Percentiles rank a stretch among this genome's conserved stretches.
phyloP scores from a whole-genome alignment of 75 land plant genomes.

The Sequoia sempervirens region DNA sequence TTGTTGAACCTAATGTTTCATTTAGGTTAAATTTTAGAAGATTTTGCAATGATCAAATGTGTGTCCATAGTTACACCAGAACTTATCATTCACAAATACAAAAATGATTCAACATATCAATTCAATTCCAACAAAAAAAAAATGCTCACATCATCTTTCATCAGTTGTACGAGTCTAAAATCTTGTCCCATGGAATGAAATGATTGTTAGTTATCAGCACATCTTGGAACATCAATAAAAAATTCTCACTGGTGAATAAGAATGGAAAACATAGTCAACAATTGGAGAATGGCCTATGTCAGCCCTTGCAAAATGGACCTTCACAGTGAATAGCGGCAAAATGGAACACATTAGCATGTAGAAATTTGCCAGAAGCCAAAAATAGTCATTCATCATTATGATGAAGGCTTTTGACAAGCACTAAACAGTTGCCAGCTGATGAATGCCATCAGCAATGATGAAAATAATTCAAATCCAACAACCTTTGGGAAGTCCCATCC shows the following conservation, averaged over 20 bases:
- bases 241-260: background rate
- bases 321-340: background rate
- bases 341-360: background rate
- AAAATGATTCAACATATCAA: background rate
- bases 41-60: background rate
- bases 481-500: conserved; percentile 83
- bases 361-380: background rate
- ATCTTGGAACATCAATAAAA: background rate
- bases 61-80: background rate
- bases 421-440: conserved; percentile 81
- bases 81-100: background rate
- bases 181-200: background rate
- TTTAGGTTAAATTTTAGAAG: no score
- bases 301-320: background rate
- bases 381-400: background rate
- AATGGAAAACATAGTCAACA: background rate
- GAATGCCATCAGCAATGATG: conserved; percentile 72
- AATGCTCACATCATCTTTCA: background rate
- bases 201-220: background rate
- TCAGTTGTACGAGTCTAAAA: background rate
- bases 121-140: background rate
- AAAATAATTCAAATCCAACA: conserved; percentile 71
- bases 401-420: conserved; percentile 81
- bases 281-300: background rate
- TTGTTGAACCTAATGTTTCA: background rate